These are phyloP conservation scores for Eucalyptus fibrosa DNA, from an alignment of 345 rosid genomes.

Conservation along the genomic window DNA sequence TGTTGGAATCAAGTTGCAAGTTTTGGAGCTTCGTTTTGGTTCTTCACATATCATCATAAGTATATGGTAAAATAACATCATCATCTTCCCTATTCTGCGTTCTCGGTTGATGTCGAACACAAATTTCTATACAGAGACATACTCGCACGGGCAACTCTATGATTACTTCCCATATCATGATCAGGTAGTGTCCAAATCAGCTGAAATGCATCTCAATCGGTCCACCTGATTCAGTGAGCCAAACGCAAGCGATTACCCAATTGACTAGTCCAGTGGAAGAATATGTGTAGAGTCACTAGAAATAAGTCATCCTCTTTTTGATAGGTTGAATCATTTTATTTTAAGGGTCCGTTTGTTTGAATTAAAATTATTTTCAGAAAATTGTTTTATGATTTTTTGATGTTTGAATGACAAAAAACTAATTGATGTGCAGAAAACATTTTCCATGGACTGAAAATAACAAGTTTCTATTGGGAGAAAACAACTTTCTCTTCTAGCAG, in stretches of 20 bases:
- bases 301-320: not conserved
- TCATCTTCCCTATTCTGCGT: not conserved
- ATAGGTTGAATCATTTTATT: not conserved
- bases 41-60: not conserved
- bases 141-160: not conserved
- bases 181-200: not conserved
- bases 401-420: not conserved
- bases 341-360: not conserved
- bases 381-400: not conserved
- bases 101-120: not conserved
- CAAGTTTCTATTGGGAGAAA: not conserved
- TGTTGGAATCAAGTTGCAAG: not conserved
- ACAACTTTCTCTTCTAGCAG: not conserved
- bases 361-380: not conserved
- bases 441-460: not conserved
- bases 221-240: not conserved
- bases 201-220: not conserved
- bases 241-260: not conserved
- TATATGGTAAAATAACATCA: not conserved
- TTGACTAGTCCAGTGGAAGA: not conserved
- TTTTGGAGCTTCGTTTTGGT: not conserved
- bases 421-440: not conserved
- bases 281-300: not conserved
- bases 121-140: not conserved
- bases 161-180: not conserved